These are phyloP conservation scores for Trichoderma simmonsii DNA, from an alignment of 2,329 filamentous ascomycete species.

Conservation along the genomic window DNA sequence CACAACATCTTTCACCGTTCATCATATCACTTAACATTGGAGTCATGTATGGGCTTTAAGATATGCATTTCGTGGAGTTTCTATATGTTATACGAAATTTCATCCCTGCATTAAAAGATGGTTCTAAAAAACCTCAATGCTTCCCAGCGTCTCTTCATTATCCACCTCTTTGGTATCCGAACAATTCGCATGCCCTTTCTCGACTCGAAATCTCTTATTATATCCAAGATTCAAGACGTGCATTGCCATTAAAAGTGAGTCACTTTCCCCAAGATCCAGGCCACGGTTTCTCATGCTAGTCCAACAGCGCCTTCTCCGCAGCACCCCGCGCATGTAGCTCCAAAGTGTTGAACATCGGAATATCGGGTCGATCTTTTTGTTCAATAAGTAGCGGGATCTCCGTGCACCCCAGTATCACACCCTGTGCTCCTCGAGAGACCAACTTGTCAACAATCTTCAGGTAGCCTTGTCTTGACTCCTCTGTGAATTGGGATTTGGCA, in stretches of 20 bases:
- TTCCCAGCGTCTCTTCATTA: background rate
- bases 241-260: background rate
- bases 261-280: background rate
- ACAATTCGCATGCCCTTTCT: background rate
- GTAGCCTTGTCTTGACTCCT: conserved; percentile 3
- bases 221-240: background rate
- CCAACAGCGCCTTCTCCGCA: conserved; percentile 6
- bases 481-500: conserved; percentile 9
- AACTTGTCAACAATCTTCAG: conserved; percentile 18
- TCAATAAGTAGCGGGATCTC: conserved; percentile 23
- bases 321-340: conserved; percentile 20
- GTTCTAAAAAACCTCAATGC: too few relatives aligned
- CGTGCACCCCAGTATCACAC: conserved; percentile 21
- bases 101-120: background rate
- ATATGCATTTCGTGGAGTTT: background rate
- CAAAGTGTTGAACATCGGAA: conserved; percentile 22
- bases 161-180: background rate
- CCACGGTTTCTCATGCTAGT: background rate
- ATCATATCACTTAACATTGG: background rate
- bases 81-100: background rate
- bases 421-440: conserved; percentile 18
- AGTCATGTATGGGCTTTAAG: background rate
- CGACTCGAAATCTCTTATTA: background rate
- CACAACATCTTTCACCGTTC: background rate
- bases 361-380: conserved; percentile 15